A percentile compares a stretch with the other conserved stretches of the same genome.
phyloP scores from a whole-genome alignment of 169 alveolate genomes.

The Prorocentrum cordatum region DNA sequence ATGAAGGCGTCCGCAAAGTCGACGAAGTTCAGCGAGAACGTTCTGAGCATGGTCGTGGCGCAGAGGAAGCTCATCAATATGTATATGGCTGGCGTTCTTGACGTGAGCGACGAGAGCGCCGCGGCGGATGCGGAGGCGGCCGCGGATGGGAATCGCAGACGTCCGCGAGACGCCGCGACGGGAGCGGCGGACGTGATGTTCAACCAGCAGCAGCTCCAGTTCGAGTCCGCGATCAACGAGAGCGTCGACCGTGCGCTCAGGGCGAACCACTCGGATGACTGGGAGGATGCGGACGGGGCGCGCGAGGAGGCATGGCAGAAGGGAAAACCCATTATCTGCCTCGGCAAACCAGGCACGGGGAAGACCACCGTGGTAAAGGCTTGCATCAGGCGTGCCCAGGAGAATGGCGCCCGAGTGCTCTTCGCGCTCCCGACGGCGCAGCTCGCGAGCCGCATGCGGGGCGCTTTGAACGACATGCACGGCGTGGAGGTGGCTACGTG shows the following conservation, averaged over 20 bases:
- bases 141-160: too few species aligned
- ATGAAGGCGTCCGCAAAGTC: too few species aligned
- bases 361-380: neutral
- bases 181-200: too few species aligned
- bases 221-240: neutral
- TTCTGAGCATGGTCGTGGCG: too few species aligned
- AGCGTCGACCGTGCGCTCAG: neutral
- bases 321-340: neutral
- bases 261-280: neutral
- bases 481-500: neutral
- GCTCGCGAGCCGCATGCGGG: constrained; percentile 3
- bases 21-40: too few species aligned
- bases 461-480: neutral
- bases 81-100: too few species aligned
- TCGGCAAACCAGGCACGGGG: neutral
- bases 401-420: neutral
- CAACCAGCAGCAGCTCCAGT: too few species aligned
- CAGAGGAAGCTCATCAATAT: too few species aligned
- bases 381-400: neutral
- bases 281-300: neutral
- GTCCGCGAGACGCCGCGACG: too few species aligned
- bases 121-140: too few species aligned
- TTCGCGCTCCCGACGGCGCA: neutral
- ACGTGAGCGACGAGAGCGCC: too few species aligned
- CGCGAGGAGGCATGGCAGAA: neutral